Evolutionary conservation across 306 rosid species (phyloP).

Genomic region (Calophaca sinica): DNA sequence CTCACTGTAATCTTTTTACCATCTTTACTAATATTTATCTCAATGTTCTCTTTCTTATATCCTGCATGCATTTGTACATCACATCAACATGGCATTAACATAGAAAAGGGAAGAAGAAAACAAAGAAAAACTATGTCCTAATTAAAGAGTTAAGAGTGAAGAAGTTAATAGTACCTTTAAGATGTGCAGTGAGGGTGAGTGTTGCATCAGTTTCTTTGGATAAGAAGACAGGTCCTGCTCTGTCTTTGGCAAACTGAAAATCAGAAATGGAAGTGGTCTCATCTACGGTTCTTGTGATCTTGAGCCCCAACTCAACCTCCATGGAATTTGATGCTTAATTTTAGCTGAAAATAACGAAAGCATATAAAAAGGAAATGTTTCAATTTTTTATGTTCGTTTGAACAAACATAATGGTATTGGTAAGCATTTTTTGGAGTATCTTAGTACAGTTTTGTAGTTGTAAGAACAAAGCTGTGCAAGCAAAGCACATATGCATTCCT

Average conservation of each 20-base stretch:
- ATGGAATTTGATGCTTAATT: slow-evolving; percentile 43
- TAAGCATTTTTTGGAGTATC: neutral
- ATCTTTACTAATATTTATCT: slow-evolving; percentile 66
- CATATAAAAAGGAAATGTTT: slow-evolving; percentile 6
- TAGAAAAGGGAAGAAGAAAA: neutral
- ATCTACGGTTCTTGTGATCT: slow-evolving; percentile 63
- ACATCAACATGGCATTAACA: neutral
- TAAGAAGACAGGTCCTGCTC: slow-evolving; percentile 60
- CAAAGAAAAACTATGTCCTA: neutral
- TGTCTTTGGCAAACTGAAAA: slow-evolving; percentile 61
- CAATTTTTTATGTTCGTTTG: slow-evolving; percentile 5
- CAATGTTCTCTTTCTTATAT: slow-evolving; percentile 59
- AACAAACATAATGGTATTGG: neutral
- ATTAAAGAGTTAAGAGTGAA: neutral
- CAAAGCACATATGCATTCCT: slow-evolving; percentile 76
- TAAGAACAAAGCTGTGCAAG: slow-evolving; percentile 36
- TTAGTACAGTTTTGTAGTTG: slow-evolving; percentile 14
- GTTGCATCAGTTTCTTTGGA: slow-evolving; percentile 61
- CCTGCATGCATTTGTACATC: slow-evolving; percentile 58
- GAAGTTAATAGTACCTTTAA: slow-evolving; percentile 56
- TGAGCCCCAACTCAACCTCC: slow-evolving; percentile 77
- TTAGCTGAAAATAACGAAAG: slow-evolving; percentile 19
- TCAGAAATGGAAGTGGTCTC: slow-evolving; percentile 58
- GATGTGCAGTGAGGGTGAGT: slow-evolving; percentile 69
- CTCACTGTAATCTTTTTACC: slow-evolving; percentile 61